Conservation (phyloP, 495 filamentous ascomycete species). For the Aspergillus panamensis region DNA sequence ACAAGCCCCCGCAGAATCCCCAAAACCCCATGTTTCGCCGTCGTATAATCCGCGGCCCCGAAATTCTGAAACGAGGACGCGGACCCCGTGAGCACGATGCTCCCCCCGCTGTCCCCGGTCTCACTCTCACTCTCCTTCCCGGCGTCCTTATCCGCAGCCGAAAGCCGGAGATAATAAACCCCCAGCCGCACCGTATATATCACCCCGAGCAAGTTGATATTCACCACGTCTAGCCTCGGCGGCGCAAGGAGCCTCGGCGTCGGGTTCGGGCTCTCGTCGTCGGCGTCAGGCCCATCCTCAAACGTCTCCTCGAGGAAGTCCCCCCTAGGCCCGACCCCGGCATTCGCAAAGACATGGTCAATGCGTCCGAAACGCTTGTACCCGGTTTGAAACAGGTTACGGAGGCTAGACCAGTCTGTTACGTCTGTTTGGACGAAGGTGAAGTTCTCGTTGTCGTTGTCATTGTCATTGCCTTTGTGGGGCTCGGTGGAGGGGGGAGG, state of each 20-base stretch:
- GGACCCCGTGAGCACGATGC: conserved; percentile 40
- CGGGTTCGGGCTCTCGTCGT: no score
- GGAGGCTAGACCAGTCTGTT: conserved; percentile 38
- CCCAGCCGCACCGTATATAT: conserved; percentile 41
- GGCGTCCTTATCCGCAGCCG: conserved; percentile 9
- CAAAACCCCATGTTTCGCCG: conserved; percentile 40
- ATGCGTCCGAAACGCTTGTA: conserved; percentile 39
- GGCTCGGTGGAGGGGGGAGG: not conserved
- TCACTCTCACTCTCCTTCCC: no score
- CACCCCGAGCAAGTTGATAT: conserved; percentile 43
- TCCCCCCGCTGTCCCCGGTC: conserved; percentile 10
- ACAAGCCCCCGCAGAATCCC: conserved; percentile 34
- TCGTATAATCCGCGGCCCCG: conserved; percentile 34
- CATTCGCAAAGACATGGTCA: conserved; percentile 51
- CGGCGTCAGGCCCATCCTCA: conserved; percentile 29
- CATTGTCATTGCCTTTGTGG: conserved; percentile 8
- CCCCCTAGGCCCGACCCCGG: conserved; percentile 38
- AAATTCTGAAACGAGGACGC: conserved; percentile 38
- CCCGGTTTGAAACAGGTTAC: conserved; percentile 38
- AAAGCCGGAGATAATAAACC: conserved; percentile 27
- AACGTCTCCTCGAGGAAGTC: conserved; percentile 40
- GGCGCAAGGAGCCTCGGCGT: conserved; percentile 42
- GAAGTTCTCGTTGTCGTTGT: not conserved
- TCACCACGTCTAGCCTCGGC: conserved; percentile 34
- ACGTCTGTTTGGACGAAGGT: conserved; percentile 41